Percentiles rank a stretch among this genome's conserved stretches.
These are phyloP conservation scores for Yamadazyma songkhlaensis DNA, from an alignment of 1,139 yeast species.

Conservation along the genomic window DNA sequence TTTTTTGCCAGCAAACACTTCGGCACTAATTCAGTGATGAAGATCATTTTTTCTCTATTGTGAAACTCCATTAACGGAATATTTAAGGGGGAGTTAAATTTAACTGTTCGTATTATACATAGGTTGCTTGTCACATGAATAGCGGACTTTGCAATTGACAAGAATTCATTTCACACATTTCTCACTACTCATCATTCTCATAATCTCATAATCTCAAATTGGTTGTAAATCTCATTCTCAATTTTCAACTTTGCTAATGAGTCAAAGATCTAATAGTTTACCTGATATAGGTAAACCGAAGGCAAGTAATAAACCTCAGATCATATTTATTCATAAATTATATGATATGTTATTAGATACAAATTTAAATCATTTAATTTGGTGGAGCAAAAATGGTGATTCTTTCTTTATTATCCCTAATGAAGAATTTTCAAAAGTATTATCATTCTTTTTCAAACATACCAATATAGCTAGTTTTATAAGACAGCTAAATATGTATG, in stretches of 20 bases:
- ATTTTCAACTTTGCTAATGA: slow-evolving; percentile 6
- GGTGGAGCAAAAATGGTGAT: slow-evolving; percentile 41
- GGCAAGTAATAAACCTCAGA: slow-evolving; percentile 33
- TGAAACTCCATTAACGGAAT: too few species aligned
- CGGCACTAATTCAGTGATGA: too few species aligned
- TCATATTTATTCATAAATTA: slow-evolving; percentile 61
- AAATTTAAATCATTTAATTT: slow-evolving; percentile 43
- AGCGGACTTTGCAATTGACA: too few species aligned
- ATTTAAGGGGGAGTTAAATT: too few species aligned
- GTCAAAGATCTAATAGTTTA: slow-evolving; percentile 14
- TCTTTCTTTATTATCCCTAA: slow-evolving; percentile 44
- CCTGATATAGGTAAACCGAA: slow-evolving; percentile 7
- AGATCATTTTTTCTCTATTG: too few species aligned
- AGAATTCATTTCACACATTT: too few species aligned
- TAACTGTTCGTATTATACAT: too few species aligned
- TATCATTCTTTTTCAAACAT: slow-evolving; percentile 70
- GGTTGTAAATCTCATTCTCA: too few species aligned
- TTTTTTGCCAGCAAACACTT: too few species aligned
- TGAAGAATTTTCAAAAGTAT: slow-evolving; percentile 59
- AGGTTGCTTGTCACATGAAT: too few species aligned
- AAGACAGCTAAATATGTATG: slow-evolving; percentile 76
- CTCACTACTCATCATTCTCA: too few species aligned
- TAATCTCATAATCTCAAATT: too few species aligned
- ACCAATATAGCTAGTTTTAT: slow-evolving; percentile 79
- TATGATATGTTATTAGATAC: slow-evolving; percentile 63